Evolutionary conservation across 768 basidiomycete species (phyloP), one percentile per base, ranked within the genome.

Genomic region (Suillus paluster): DNA sequence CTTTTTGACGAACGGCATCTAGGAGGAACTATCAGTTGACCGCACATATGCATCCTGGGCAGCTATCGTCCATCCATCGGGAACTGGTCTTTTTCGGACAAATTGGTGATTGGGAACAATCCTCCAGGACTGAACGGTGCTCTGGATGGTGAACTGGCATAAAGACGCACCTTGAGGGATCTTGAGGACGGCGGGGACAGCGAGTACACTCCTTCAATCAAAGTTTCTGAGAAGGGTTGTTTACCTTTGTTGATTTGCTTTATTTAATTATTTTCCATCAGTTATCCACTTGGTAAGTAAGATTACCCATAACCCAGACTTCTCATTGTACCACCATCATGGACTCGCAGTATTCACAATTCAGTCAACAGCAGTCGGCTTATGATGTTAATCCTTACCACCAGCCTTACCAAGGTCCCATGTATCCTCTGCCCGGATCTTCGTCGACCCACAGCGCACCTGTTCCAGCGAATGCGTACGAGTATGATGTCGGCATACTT

Each of bases 1-100:
- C 69, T 91, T 90, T 83, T 98, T 98, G 84, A 97, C 91, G 86
- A 97, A 99, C 64, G 96, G 97, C 97, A 94, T 93, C 84, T 84
- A 44, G 36, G 50, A 62, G 58, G 63, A 50, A 50, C 36, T 53
- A 63, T 75, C 63, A 76, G 67, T 30, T 25, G 8, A 61, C 45
- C 45, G 49, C 11, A 61, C 39, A 55, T 27, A 56, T 57, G 64
- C 76, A 79, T 80, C 78, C 68, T 52, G 38, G 45, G 44, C 49
- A 17, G 58, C 38, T n/a, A 38, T 53, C 27, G 42, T 23, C 60
- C 73, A 79, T 79, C 78, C 77, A 78, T 63, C 72, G 63, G 49
- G 12, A 61, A 60, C 54, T 25, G 36, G 23, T 23, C 15, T 9
- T 12, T 25, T 39, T 39, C 6, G 23, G 17, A 25, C 23, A 38